Conservation (phyloP, 1,284 basidiomycete genomes). For the Trametes versicolor region DNA sequence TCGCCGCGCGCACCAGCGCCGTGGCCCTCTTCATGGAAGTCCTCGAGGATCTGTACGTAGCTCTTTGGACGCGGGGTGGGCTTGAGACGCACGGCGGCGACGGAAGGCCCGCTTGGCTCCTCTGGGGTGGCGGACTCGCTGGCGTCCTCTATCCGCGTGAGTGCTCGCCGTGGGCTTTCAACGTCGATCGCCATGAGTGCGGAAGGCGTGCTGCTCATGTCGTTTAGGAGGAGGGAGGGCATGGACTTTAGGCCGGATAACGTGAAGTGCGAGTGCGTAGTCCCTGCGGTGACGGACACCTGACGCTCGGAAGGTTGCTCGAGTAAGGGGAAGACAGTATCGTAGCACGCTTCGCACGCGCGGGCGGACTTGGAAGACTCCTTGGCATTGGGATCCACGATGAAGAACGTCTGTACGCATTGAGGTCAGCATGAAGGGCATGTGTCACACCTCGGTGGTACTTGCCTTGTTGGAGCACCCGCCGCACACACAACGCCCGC, state of each 20-base stretch:
- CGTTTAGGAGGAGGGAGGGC: constrained; percentile 60
- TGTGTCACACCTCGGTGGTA: constrained; percentile 11
- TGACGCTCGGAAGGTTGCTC: constrained; percentile 44
- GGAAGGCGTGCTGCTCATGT: constrained; percentile 43
- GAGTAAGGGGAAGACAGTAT: constrained; percentile 82
- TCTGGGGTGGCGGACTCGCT: constrained; percentile 27
- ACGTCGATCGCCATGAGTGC: constrained; percentile 55
- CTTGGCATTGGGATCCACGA: constrained; percentile 63
- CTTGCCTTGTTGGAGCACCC: constrained; percentile 82
- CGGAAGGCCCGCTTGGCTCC: constrained; percentile 27
- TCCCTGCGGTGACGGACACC: constrained; percentile 34
- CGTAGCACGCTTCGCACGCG: constrained; percentile 88
- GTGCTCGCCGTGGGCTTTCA: constrained; percentile 40
- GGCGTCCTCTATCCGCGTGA: constrained; percentile 41
- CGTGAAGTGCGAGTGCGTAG: constrained; percentile 48
- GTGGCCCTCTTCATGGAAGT: constrained; percentile 55
- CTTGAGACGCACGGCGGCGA: constrained; percentile 49
- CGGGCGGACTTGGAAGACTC: constrained; percentile 71
- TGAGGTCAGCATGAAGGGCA: not conserved
- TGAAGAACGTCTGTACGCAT: constrained; percentile 75
- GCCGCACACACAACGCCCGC: constrained; percentile 88
- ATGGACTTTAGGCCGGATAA: constrained; percentile 57
- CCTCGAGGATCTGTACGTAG: constrained; percentile 71
- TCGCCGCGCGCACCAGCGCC: constrained; percentile 8
- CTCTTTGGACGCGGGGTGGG: constrained; percentile 62